phyloP scores from a whole-genome alignment of 108 stramenopile species.

The Fragilaria crotonensis region DNA sequence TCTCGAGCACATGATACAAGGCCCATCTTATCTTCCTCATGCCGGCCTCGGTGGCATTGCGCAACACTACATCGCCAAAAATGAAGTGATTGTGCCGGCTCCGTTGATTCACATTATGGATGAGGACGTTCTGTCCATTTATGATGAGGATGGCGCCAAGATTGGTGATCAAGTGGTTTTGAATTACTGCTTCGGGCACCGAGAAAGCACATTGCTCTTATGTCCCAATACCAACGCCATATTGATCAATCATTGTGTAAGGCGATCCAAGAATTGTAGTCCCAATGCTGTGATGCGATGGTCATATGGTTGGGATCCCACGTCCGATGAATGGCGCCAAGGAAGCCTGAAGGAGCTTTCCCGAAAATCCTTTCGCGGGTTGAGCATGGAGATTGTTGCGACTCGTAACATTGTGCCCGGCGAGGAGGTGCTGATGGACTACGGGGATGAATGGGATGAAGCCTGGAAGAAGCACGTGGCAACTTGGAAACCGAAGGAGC shows the following conservation, averaged over 20 bases:
- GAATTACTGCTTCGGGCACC: slow-evolving; percentile 47
- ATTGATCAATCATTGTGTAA: slow-evolving; percentile 25
- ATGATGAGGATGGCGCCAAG: slow-evolving; percentile 1
- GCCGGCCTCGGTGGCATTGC: slow-evolving; percentile 37
- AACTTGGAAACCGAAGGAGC: slow-evolving; percentile 13
- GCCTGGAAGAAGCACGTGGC: slow-evolving; percentile 57
- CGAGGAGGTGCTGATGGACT: slow-evolving; percentile 67
- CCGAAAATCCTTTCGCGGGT: slow-evolving; percentile 2
- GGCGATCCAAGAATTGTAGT: slow-evolving; percentile 5
- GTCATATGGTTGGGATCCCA: slow-evolving; percentile 41
- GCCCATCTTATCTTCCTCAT: slow-evolving; percentile 13
- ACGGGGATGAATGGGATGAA: slow-evolving; percentile 64
- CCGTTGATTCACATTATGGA: slow-evolving; percentile 35
- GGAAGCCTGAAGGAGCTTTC: slow-evolving; percentile 33
- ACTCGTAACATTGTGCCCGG: slow-evolving; percentile 44
- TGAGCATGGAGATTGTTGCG: slow-evolving; percentile 50
- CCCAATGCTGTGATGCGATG: slow-evolving; percentile 43
- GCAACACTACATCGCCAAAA: slow-evolving; percentile 22
- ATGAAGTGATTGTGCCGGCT: slow-evolving; percentile 22
- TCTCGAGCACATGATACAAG: slow-evolving; percentile 28
- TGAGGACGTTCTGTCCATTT: slow-evolving; percentile 16
- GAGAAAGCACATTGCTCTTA: slow-evolving; percentile 23
- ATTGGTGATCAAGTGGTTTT: slow-evolving; percentile 27
- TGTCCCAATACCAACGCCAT: slow-evolving; percentile 30
- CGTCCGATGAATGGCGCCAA: slow-evolving; percentile 41